Base-by-base conservation (phyloP, 768 basidiomycete species). In the Cystofilobasidium capitatum region DNA sequence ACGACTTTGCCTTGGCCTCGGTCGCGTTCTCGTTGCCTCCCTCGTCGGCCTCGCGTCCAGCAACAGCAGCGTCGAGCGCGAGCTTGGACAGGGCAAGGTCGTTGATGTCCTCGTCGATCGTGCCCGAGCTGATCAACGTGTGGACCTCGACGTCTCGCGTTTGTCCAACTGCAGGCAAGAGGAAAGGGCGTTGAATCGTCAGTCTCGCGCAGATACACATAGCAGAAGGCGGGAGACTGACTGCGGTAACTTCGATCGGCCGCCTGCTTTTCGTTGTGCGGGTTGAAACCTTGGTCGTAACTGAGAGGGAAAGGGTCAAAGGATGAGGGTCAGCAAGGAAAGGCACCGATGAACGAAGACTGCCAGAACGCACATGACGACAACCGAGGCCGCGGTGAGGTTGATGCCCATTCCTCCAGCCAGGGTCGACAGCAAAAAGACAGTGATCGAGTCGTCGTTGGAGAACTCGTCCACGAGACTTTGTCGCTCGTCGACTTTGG, bases 241-340 rank as follows among this genome's bases (percentile, higher is more conserved):
- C 51, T 55, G 26, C 96, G 88, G 77, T 97, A 98, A 31, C 92
- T 92, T 39, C 96, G 86, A 77, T 99, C 96, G 69, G 94, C 91
- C 0, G 96, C 96, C 79, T 99, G 96, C 69, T 88, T 85, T 78
- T 98, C 96, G 76, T 99, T 99, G 78, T 80, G 79, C n/a, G 78
- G 77, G 76, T 98, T 98, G 79, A 97, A 99, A 76, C 98, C 94
- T 75, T 94, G 92, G 75, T 99, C 94, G 75, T 92, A 96, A 66
- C 76, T 61, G 55, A 13, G 16, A 24, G n/a, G n/a, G 16, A n/a
- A 40, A 26, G 6, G 45, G 17, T 24, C 14, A 12, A 10, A 26
- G 60, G 13, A 20, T 42, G 39, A 31, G 24, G 16, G 39, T 49
- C 47, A 49, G 47, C 47, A 8, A 26, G 26, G 29, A 4, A 29